These are phyloP conservation scores for Niveomyces coronatus DNA, from an alignment of 2,329 filamentous ascomycete species.

Conservation along the genomic window DNA sequence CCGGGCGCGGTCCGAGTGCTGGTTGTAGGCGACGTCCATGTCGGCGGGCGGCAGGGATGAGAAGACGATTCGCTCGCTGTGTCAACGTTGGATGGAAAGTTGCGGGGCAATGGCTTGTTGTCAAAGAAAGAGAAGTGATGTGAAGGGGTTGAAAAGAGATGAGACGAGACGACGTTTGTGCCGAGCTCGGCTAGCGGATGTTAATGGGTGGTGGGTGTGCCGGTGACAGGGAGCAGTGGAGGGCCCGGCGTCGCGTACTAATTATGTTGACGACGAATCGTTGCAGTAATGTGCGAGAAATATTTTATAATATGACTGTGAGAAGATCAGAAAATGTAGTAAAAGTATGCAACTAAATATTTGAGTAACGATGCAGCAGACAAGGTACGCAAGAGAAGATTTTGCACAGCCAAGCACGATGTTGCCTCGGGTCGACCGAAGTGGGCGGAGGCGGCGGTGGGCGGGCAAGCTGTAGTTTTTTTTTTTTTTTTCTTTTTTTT, in stretches of 20 bases:
- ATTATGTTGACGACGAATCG: no score
- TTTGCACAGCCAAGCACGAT: background rate
- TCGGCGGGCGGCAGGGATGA: slow-evolving; percentile 6
- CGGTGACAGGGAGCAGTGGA: no score
- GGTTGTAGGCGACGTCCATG: slow-evolving; percentile 53
- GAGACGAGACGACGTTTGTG: no score
- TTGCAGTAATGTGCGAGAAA: no score
- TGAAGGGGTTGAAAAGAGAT: no score
- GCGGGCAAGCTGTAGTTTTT: background rate
- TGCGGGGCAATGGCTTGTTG: background rate
- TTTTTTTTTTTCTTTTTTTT: background rate
- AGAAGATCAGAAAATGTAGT: background rate
- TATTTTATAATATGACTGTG: no score
- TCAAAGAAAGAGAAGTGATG: no score
- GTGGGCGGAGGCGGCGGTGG: slow-evolving; percentile 2
- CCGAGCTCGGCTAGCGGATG: no score
- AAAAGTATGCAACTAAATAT: background rate
- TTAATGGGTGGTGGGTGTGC: no score
- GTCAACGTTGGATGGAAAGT: background rate
- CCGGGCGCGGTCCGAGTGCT: slow-evolving; percentile 45
- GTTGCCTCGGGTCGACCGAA: slow-evolving; percentile 7
- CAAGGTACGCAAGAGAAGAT: background rate
- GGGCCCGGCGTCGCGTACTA: no score
- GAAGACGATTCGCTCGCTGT: background rate
- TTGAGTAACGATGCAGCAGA: background rate